A percentile compares a stretch with the other conserved stretches of the same genome.
Conservation (phyloP, 164 flowering plant species). For the Santalum album region DNA sequence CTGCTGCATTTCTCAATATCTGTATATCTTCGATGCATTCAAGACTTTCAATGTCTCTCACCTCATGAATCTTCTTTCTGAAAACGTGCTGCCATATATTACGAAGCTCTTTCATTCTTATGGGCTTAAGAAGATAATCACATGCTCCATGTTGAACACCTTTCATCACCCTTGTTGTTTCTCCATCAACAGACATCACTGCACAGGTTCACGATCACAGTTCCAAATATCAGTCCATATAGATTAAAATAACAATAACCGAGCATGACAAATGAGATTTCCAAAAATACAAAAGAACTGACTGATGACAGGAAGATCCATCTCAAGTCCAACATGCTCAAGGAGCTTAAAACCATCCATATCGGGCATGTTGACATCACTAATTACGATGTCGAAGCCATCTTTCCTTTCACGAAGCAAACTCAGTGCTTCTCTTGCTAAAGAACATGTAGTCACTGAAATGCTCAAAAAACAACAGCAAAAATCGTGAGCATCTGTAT, state of each 20-base stretch:
- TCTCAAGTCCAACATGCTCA: conserved; percentile 93
- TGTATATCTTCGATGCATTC: conserved; percentile 48
- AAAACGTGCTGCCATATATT: conserved; percentile 98
- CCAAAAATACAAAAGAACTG: conserved; percentile 14
- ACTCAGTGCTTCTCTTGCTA: conserved; percentile 73
- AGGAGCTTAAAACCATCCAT: conserved; percentile 98
- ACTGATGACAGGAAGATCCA: conserved; percentile 99
- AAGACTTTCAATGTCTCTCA: conserved; percentile 54
- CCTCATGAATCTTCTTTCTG: conserved; percentile 78
- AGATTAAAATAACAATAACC: conserved; percentile 1
- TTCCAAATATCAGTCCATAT: background rate
- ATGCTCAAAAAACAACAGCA: conserved; percentile 2
- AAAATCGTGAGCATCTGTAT: background rate
- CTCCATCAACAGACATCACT: conserved; percentile 99
- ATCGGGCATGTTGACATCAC: conserved; percentile 99
- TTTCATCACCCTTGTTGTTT: conserved; percentile 94
- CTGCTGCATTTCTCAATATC: conserved; percentile 31
- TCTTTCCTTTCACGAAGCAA: conserved; percentile 81
- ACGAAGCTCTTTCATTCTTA: conserved; percentile 90
- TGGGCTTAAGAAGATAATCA: conserved; percentile 94
- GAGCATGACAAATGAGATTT: background rate
- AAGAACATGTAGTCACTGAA: conserved; percentile 85
- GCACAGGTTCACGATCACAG: conserved; percentile 12
- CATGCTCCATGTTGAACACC: conserved; percentile 99
- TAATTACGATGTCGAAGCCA: conserved; percentile 88